Percentiles rank a stretch among this genome's conserved stretches.
These are phyloP conservation scores for Lagerstroemia speciosa DNA, from an alignment of 345 rosid genomes.

Conservation along the genomic window DNA sequence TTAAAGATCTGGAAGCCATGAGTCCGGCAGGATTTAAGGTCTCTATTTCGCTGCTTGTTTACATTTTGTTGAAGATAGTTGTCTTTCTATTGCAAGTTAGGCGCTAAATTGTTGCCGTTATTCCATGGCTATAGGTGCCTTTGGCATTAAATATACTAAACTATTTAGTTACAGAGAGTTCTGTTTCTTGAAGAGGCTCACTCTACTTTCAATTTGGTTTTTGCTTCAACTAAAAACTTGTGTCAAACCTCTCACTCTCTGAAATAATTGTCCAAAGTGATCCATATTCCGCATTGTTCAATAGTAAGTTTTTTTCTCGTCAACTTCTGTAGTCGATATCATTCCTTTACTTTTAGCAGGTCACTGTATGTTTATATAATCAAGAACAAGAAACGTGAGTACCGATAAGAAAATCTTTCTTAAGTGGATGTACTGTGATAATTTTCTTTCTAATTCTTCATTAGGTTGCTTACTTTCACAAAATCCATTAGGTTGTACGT, in stretches of 20 bases:
- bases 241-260: neutral
- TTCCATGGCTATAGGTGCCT: neutral
- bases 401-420: neutral
- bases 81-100: neutral
- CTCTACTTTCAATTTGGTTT: neutral
- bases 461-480: neutral
- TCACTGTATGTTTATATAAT: neutral
- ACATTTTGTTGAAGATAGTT: neutral
- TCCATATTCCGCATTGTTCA: too few species aligned
- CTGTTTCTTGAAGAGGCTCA: neutral
- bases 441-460: neutral
- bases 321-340: neutral
- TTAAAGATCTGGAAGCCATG: conserved; percentile 70
- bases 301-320: neutral
- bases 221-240: neutral
- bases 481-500: neutral
- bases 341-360: neutral
- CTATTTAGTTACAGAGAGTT: neutral
- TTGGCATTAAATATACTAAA: neutral
- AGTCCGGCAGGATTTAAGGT: conserved; percentile 86
- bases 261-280: too few species aligned
- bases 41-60: conserved; percentile 3
- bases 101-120: neutral
- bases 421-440: neutral
- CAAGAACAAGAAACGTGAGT: neutral